Percentiles rank a stretch among this genome's conserved stretches.
phyloP scores from a whole-genome alignment of 164 flowering plant genomes.

The Amborella trichopoda region DNA sequence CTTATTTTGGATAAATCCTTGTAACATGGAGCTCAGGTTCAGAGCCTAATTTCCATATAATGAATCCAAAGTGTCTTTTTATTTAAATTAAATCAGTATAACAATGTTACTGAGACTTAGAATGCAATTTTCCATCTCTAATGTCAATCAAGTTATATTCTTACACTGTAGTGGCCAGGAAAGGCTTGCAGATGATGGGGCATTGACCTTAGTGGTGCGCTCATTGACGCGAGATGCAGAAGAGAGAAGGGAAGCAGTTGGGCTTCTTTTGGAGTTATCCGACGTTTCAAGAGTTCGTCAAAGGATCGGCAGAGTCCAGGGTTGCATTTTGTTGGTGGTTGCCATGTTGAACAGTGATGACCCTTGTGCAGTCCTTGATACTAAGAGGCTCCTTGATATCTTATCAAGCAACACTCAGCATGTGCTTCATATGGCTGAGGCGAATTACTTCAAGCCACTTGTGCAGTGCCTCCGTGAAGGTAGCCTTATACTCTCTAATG shows the following conservation, averaged over 20 bases:
- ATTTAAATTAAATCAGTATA: background rate
- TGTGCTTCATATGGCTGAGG: constrained; percentile 92
- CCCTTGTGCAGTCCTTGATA: constrained; percentile 42
- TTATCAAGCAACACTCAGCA: constrained; percentile 64
- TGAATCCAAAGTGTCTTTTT: background rate
- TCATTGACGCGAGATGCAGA: constrained; percentile 56
- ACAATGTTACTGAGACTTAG: too few relatives aligned
- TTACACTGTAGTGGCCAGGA: constrained; percentile 37
- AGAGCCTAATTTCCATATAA: background rate
- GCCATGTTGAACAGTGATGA: constrained; percentile 57
- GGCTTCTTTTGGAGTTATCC: constrained; percentile 43
- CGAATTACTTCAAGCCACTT: constrained; percentile 76
- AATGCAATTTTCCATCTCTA: too few relatives aligned
- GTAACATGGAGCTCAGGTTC: background rate
- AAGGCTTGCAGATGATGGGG: constrained; percentile 44
- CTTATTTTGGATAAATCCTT: background rate
- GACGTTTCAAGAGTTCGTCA: constrained; percentile 33
- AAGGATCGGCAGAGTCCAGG: constrained; percentile 64
- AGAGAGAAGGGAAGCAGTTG: constrained; percentile 73
- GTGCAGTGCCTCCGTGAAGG: constrained; percentile 61
- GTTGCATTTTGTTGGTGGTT: constrained; percentile 84
- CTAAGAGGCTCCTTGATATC: constrained; percentile 37
- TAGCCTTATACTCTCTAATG: too few relatives aligned
- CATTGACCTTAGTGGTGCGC: constrained; percentile 41
- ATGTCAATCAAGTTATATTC: too few relatives aligned